These are phyloP conservation scores for Penicillium samsonianum DNA, from an alignment of 495 filamentous ascomycete species.

Conservation along the genomic window DNA sequence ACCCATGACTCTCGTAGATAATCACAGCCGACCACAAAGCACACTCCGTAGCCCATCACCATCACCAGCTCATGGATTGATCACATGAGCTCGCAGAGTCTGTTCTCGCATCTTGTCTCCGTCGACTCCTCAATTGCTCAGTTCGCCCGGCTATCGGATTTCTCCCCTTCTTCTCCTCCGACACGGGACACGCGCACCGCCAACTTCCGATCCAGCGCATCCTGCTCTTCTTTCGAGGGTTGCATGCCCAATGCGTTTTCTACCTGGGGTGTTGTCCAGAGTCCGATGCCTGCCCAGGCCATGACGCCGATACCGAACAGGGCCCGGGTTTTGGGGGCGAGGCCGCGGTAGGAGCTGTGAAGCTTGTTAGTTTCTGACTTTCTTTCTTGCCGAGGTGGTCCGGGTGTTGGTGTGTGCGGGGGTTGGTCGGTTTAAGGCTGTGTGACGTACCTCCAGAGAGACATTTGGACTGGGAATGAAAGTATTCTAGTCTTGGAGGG, in stretches of 20 bases:
- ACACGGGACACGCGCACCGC: constrained; percentile 50
- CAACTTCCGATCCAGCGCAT: constrained; percentile 51
- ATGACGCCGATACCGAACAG: constrained; percentile 66
- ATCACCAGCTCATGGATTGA: background rate
- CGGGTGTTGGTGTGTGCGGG: background rate
- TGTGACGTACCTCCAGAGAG: constrained; percentile 41
- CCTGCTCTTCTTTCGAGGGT: constrained; percentile 61
- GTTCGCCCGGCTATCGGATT: constrained; percentile 5
- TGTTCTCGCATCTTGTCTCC: background rate
- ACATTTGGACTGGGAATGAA: constrained; percentile 27
- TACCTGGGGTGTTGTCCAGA: constrained; percentile 58
- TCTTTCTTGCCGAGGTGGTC: background rate
- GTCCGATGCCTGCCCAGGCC: constrained; percentile 61
- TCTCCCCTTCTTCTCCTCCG: constrained; percentile 25
- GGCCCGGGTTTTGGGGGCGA: constrained; percentile 61
- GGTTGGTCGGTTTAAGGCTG: background rate
- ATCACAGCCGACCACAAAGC: background rate
- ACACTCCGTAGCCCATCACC: background rate
- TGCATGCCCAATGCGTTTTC: constrained; percentile 64
- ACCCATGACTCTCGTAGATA: background rate
- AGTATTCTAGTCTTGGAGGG: background rate
- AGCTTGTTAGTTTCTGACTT: constrained; percentile 13
- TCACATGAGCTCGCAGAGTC: constrained; percentile 1
- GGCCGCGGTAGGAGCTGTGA: constrained; percentile 58
- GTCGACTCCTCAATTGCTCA: constrained; percentile 12